Evolutionary conservation across 768 basidiomycete genomes (phyloP).

Genomic region (Chalciporus piperatus): DNA sequence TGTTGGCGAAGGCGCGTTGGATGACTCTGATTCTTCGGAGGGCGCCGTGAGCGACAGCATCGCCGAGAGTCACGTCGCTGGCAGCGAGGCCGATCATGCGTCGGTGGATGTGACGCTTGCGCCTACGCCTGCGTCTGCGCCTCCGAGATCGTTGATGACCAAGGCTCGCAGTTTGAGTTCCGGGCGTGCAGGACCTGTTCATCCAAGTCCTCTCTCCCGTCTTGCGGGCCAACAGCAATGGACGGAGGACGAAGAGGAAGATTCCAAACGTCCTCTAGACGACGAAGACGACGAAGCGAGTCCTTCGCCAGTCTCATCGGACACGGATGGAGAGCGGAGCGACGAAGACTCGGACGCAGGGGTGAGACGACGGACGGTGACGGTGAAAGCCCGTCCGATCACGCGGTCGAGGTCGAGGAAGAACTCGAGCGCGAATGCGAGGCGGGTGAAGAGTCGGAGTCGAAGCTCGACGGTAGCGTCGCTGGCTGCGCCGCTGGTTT

Average conservation of each 20-base stretch:
- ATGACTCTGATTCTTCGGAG: constrained; percentile 70
- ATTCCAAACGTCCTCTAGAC: constrained; percentile 18
- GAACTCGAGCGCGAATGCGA: constrained; percentile 20
- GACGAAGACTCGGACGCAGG: constrained; percentile 24
- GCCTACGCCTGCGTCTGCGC: constrained; percentile 9
- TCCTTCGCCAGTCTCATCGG: constrained; percentile 58
- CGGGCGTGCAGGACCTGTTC: constrained; percentile 30
- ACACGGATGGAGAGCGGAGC: constrained; percentile 53
- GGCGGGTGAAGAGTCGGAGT: constrained; percentile 42
- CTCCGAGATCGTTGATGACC: constrained; percentile 25
- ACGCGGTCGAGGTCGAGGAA: constrained; percentile 32
- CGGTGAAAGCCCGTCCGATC: constrained; percentile 22
- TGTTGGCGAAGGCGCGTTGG: constrained; percentile 74
- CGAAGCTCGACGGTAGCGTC: constrained; percentile 69
- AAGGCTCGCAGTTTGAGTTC: constrained; percentile 37
- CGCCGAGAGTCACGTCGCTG: constrained; percentile 8
- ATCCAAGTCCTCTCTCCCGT: constrained; percentile 67
- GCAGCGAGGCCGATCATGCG: constrained; percentile 34
- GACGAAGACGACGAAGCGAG: constrained; percentile 52
- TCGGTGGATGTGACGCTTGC: constrained; percentile 18
- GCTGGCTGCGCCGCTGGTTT: constrained; percentile 40
- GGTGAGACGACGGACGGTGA: background rate
- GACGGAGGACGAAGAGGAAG: constrained; percentile 51
- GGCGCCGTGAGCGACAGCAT: constrained; percentile 18
- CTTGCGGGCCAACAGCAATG: constrained; percentile 53